phyloP scores from a whole-genome alignment of 2,329 filamentous ascomycete genomes.

The Ceratocystis huliohia region DNA sequence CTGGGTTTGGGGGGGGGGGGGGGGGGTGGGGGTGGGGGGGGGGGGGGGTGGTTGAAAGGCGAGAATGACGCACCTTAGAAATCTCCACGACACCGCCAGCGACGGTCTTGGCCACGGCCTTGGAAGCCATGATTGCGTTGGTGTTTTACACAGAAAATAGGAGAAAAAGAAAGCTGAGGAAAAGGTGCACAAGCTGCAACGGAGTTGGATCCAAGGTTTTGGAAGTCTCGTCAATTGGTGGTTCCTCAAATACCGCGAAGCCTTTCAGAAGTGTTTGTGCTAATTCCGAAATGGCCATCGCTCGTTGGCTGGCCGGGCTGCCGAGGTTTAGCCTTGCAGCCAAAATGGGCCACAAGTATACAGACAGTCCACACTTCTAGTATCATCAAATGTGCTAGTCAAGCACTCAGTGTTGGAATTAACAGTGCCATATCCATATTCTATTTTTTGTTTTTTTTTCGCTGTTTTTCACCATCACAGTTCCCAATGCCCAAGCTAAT shows the following conservation, averaged over 20 bases:
- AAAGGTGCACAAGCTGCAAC: background rate
- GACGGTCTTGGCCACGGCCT: constrained; percentile 44
- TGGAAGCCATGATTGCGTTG: constrained; percentile 44
- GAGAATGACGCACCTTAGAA: constrained; percentile 39
- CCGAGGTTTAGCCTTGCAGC: background rate
- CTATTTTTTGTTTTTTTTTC: background rate
- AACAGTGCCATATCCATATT: background rate
- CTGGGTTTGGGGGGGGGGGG: background rate
- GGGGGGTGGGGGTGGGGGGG: background rate
- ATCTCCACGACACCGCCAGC: constrained; percentile 41
- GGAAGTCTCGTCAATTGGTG: background rate
- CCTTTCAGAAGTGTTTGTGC: background rate
- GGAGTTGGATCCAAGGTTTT: background rate
- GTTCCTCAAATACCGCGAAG: background rate
- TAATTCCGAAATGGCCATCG: constrained; percentile 11
- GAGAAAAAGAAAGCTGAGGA: background rate
- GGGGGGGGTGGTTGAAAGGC: background rate
- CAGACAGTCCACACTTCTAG: background rate
- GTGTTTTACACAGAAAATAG: constrained; percentile 16
- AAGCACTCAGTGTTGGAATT: background rate
- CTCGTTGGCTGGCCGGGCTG: background rate
- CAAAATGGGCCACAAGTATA: background rate
- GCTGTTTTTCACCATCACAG: background rate
- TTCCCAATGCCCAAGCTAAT: background rate
- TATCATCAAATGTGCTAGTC: background rate